Evolutionary conservation across 139 green algal genomes (phyloP).

Genomic region (Volvox reticuliferus): DNA sequence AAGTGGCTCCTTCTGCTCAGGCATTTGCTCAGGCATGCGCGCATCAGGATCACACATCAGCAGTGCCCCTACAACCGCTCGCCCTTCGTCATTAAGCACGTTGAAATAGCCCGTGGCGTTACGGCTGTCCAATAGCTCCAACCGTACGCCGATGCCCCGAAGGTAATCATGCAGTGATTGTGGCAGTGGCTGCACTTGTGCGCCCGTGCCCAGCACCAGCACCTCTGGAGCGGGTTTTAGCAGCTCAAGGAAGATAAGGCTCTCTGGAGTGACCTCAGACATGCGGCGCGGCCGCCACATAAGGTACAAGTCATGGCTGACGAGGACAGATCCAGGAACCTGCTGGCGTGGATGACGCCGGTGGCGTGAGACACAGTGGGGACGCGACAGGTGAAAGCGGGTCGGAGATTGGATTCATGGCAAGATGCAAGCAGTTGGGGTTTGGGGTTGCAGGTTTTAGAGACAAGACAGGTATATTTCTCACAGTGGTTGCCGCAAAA

Average conservation of each 20-base stretch:
- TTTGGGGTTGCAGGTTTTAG: too few species aligned
- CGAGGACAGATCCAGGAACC: conserved; percentile 59
- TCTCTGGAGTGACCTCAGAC: conserved; percentile 55
- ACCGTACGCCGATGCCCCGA: conserved; percentile 51
- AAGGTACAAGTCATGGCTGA: conserved; percentile 52
- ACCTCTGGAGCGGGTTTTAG: conserved; percentile 62
- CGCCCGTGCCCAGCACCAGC: conserved; percentile 67
- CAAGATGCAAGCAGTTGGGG: too few species aligned
- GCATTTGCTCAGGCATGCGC: conserved; percentile 50
- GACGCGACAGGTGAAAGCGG: too few species aligned
- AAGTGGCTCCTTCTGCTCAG: conserved; percentile 42
- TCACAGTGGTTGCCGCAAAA: too few species aligned
- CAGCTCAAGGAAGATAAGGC: conserved; percentile 57
- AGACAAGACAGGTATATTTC: too few species aligned
- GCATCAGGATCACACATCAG: conserved; percentile 59
- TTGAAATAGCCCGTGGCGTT: conserved; percentile 85
- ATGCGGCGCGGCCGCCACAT: conserved; percentile 61
- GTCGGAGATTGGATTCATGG: too few species aligned
- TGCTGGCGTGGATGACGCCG: background rate
- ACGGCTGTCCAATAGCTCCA: conserved; percentile 75
- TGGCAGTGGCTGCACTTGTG: conserved; percentile 44
- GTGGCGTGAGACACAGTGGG: too few species aligned
- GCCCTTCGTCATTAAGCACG: conserved; percentile 83
- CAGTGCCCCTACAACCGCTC: conserved; percentile 74
- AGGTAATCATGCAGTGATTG: conserved; percentile 52